Conservation (phyloP, 2,329 filamentous ascomycete genomes). For the Laburnicola sp. region DNA sequence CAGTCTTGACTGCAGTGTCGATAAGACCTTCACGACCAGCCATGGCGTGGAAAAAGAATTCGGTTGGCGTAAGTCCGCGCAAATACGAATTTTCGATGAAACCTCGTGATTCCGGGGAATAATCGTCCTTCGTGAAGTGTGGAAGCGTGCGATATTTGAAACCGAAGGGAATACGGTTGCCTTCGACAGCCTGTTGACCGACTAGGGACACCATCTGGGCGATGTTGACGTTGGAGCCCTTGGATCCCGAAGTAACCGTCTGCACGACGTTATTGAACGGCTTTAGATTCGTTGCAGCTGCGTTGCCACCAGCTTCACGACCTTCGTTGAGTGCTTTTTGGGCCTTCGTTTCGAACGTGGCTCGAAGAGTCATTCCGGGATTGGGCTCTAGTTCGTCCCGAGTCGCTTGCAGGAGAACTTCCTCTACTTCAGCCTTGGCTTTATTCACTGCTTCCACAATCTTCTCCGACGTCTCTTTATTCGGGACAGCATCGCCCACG, state of each 20-base stretch:
- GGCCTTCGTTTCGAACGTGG: constrained; percentile 97
- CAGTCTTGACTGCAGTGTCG: constrained; percentile 98
- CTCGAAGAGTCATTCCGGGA: constrained; percentile 97
- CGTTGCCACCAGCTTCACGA: constrained; percentile 93
- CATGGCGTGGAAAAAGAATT: constrained; percentile 99
- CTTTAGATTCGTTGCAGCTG: constrained; percentile 88
- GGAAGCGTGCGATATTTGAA: constrained; percentile 98
- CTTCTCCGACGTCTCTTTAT: constrained; percentile 78
- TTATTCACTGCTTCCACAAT: constrained; percentile 80
- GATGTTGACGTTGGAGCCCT: constrained; percentile 98
- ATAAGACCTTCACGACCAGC: constrained; percentile 99
- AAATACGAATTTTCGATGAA: constrained; percentile 99
- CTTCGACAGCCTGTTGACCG: constrained; percentile 96
- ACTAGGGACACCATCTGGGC: constrained; percentile 99
- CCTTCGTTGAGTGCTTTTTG: constrained; percentile 92
- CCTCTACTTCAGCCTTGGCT: constrained; percentile 79
- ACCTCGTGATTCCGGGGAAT: constrained; percentile 92
- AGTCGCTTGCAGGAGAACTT: constrained; percentile 76
- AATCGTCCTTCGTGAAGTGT: constrained; percentile 99
- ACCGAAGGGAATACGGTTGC: constrained; percentile 97
- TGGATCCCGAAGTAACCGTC: constrained; percentile 96
- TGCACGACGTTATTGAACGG: constrained; percentile 95
- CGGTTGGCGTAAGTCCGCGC: constrained; percentile 88
- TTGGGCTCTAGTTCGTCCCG: constrained; percentile 86
- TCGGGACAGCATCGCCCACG: constrained; percentile 96